Percentiles rank a stretch among this genome's conserved stretches.
phyloP scores from a whole-genome alignment of 2,329 filamentous ascomycete genomes.

The Lecanoromycetidae sp. region DNA sequence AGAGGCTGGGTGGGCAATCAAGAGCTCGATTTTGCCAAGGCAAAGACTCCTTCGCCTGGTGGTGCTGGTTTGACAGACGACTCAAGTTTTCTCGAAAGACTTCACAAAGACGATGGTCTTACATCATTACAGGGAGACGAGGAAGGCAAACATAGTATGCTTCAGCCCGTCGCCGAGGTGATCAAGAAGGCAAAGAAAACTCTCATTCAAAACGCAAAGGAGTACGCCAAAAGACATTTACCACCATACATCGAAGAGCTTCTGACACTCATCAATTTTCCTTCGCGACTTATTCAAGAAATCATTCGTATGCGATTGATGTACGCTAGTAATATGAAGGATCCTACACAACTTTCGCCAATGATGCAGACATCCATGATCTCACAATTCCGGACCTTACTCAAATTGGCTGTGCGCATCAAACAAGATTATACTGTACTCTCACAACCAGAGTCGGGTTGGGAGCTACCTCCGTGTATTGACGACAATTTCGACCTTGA shows the following conservation, averaged over 20 bases:
- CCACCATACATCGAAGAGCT: conserved; percentile 95
- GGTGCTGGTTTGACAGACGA: conserved; percentile 73
- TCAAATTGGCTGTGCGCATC: conserved; percentile 83
- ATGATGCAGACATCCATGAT: conserved; percentile 99
- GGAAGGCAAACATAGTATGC: conserved; percentile 52
- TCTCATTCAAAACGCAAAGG: conserved; percentile 70
- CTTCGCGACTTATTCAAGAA: conserved; percentile 87
- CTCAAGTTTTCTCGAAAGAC: conserved; percentile 81
- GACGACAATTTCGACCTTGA: conserved; percentile 92
- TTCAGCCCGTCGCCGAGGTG: conserved; percentile 69
- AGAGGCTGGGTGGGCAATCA: conserved; percentile 96
- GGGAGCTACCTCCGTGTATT: conserved; percentile 91
- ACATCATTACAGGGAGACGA: conserved; percentile 74
- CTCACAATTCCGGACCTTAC: conserved; percentile 81
- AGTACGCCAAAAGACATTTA: conserved; percentile 78
- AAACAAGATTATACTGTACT: conserved; percentile 80
- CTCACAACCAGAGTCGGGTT: conserved; percentile 75
- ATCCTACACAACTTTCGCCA: conserved; percentile 78
- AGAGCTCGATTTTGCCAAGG: conserved; percentile 78
- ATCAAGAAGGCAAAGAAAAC: conserved; percentile 91
- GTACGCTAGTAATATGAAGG: conserved; percentile 91
- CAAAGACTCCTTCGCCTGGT: conserved; percentile 53
- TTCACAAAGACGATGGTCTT: conserved; percentile 90
- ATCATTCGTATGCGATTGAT: conserved; percentile 85
- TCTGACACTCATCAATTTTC: conserved; percentile 92